Conservation (phyloP, 1,139 yeast genomes). For the Debaryomycetaceae sp. region DNA sequence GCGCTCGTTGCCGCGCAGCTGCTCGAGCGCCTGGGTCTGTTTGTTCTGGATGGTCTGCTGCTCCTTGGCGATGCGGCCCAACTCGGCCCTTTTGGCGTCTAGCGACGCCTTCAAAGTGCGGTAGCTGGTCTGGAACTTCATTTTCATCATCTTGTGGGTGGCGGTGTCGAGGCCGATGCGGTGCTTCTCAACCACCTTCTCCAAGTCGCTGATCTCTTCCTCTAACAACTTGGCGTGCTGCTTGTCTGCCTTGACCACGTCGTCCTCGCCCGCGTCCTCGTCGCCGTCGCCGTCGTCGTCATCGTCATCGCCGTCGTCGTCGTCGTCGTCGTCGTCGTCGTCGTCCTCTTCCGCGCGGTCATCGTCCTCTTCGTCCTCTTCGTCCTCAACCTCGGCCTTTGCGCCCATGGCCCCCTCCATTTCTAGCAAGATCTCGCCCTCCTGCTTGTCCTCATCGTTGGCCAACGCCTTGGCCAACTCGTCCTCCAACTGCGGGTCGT, state of each 20-base stretch:
- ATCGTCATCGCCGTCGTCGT: conserved; percentile 24
- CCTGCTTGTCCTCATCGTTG: conserved; percentile 11
- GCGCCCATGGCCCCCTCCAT: conserved; percentile 14
- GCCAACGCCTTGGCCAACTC: conserved; percentile 40
- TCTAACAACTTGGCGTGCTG: conserved; percentile 72
- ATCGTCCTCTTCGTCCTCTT: conserved; percentile 7
- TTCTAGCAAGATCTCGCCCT: conserved; percentile 11
- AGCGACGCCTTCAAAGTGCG: conserved; percentile 76
- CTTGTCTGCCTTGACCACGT: conserved; percentile 25
- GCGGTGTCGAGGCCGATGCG: conserved; percentile 71
- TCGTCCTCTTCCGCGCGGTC: conserved; percentile 11
- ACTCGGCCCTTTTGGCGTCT: conserved; percentile 74
- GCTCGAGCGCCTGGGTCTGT: conserved; percentile 11
- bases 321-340: conserved; percentile 21
- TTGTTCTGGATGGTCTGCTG: conserved; percentile 18
- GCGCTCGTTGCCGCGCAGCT: conserved; percentile 17
- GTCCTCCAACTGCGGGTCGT: conserved; percentile 29
- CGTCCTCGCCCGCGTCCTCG: conserved; percentile 26
- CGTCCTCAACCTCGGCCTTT: conserved; percentile 11
- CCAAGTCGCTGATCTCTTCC: conserved; percentile 84
- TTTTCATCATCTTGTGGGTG: conserved; percentile 81
- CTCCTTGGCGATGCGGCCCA: conserved; percentile 36
- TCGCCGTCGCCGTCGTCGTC: conserved; percentile 27
- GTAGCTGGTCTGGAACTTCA: conserved; percentile 80
- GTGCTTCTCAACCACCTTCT: conserved; percentile 73